A percentile compares a stretch with the other conserved stretches of the same genome.
phyloP scores from a whole-genome alignment of 2,329 filamentous ascomycete species.

The Acrodontium crateriforme region DNA sequence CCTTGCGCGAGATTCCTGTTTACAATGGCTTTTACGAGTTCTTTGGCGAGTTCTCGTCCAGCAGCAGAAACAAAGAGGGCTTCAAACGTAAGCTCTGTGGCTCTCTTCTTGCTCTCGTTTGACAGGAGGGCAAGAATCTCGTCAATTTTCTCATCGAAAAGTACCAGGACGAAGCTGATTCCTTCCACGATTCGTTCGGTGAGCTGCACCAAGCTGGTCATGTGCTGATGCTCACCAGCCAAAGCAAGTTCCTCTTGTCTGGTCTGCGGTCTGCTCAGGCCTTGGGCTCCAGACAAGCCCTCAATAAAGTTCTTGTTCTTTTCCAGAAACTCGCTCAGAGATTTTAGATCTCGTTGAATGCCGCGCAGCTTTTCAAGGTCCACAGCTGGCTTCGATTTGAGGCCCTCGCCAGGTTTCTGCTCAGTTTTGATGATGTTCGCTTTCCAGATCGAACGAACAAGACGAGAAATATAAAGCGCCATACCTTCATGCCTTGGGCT shows the following conservation, averaged over 20 bases:
- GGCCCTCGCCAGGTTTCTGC: constrained; percentile 42
- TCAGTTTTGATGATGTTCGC: constrained; percentile 52
- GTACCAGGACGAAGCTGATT: constrained; percentile 85
- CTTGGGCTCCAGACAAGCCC: constrained; percentile 79
- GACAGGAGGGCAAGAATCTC: constrained; percentile 73
- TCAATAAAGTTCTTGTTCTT: constrained; percentile 87
- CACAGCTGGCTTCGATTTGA: constrained; percentile 55
- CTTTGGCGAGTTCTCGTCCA: constrained; percentile 81
- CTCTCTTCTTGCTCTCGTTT: constrained; percentile 51
- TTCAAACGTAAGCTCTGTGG: constrained; percentile 73
- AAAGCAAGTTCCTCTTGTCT: constrained; percentile 84
- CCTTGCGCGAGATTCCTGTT: constrained; percentile 95
- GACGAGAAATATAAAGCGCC: constrained; percentile 70
- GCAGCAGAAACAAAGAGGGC: constrained; percentile 64
- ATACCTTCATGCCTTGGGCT: constrained; percentile 84
- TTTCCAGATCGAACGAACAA: constrained; percentile 85
- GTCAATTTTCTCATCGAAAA: constrained; percentile 85
- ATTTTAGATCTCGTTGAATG: constrained; percentile 68
- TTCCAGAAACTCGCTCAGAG: constrained; percentile 67
- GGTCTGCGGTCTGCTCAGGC: constrained; percentile 61
- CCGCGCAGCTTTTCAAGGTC: constrained; percentile 52
- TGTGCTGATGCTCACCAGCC: constrained; percentile 85
- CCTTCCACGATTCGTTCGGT: constrained; percentile 89
- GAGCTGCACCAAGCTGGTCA: constrained; percentile 72
- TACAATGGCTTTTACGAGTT: constrained; percentile 93